These are phyloP conservation scores for Oryza coarctata DNA, from an alignment of 176 grass and related monocot species.

Conservation along the genomic window DNA sequence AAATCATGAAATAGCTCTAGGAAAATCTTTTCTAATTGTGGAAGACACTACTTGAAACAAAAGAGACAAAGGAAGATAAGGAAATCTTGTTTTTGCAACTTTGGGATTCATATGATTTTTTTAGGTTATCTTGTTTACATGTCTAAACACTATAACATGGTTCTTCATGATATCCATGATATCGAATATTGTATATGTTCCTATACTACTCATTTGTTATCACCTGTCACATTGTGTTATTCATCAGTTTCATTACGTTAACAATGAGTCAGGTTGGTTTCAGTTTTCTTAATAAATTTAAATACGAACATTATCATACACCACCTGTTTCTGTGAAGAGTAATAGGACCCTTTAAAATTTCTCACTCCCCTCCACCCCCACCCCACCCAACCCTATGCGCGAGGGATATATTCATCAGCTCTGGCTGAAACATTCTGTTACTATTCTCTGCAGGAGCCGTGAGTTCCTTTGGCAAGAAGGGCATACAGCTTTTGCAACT, in stretches of 20 bases:
- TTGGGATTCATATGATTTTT: background rate
- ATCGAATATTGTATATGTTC: background rate
- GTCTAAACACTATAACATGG: background rate
- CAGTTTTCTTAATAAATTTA: background rate
- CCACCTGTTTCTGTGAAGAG: background rate
- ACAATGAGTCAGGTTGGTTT: background rate
- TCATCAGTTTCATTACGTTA: background rate
- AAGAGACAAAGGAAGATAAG: background rate
- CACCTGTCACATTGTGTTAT: background rate
- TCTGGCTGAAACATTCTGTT: background rate
- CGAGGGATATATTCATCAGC: background rate
- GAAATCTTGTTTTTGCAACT: background rate
- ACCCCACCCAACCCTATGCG: background rate
- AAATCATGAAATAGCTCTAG: background rate
- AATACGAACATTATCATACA: background rate
- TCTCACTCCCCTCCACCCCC: too few relatives aligned
- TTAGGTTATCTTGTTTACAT: background rate
- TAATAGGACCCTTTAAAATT: background rate
- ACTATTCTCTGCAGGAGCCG: constrained; percentile 62
- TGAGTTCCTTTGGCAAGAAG: constrained; percentile 99
- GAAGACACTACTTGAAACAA: background rate
- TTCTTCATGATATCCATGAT: background rate
- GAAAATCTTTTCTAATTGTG: background rate
- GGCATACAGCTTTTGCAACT: constrained; percentile 90
- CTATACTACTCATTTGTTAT: background rate